Evolutionary conservation across 1,284 basidiomycete species (phyloP).

Genomic region (Moniliophthora roreri): DNA sequence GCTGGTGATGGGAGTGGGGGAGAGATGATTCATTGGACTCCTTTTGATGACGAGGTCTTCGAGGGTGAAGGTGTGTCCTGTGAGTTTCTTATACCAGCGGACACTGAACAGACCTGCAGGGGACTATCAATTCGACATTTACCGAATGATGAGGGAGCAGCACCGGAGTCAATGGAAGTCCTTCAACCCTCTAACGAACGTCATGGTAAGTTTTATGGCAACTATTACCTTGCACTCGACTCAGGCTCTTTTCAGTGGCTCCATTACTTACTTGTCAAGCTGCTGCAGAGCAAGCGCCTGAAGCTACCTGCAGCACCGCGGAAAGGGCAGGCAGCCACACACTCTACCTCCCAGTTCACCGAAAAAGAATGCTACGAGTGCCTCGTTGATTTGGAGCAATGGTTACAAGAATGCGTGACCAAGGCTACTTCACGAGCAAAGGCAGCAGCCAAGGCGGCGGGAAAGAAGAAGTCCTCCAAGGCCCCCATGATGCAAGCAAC

Average conservation of each 20-base stretch:
- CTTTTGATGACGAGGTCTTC: slow-evolving; percentile 80
- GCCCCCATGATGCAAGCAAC: slow-evolving; percentile 25
- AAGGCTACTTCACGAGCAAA: slow-evolving; percentile 24
- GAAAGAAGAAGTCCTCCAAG: slow-evolving; percentile 41
- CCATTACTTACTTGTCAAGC: slow-evolving; percentile 43
- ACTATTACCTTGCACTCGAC: neutral
- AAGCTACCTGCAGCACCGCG: slow-evolving; percentile 44
- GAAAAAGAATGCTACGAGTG: slow-evolving; percentile 63
- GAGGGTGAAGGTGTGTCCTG: slow-evolving; percentile 70
- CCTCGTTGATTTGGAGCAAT: slow-evolving; percentile 54
- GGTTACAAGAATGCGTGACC: slow-evolving; percentile 41
- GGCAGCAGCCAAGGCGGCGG: slow-evolving; percentile 22
- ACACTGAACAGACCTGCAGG: slow-evolving; percentile 44
- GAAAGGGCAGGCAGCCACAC: slow-evolving; percentile 26
- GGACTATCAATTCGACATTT: slow-evolving; percentile 94
- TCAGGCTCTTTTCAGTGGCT: neutral
- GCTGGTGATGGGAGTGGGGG: slow-evolving; percentile 44
- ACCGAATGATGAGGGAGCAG: slow-evolving; percentile 79
- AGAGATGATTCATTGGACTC: slow-evolving; percentile 65
- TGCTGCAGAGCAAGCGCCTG: slow-evolving; percentile 68
- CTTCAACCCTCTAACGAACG: slow-evolving; percentile 82
- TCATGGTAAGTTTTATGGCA: slow-evolving; percentile 63
- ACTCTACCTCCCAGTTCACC: slow-evolving; percentile 33
- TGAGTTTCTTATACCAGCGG: too few species aligned
- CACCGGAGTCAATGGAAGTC: slow-evolving; percentile 66